Evolutionary conservation across 2,329 filamentous ascomycete species (phyloP), one percentile per base, ranked within the genome.

Genomic region (Hymenoscyphus albidus): DNA sequence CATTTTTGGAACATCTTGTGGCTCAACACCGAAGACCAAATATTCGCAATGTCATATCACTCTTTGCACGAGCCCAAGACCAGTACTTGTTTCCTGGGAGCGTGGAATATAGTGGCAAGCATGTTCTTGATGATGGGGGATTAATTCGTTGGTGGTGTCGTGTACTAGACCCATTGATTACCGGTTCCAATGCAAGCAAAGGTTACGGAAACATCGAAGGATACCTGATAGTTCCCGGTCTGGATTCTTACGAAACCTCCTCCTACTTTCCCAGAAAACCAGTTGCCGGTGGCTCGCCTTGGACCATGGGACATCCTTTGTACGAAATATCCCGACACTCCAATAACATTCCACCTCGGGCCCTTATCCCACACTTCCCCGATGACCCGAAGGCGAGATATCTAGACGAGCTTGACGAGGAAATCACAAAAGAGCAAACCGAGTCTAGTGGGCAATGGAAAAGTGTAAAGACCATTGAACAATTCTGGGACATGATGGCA

Each of bases 401-500:
- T 73, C 83, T 96, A 57, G 85, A 92, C 65, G 94, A 98, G 74
- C 80, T 99, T 3, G 94, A 99, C 72, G 91, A 94, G 39, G 92
- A 96, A 74, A 83, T 91, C 0, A 83, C 85, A 0, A 85, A 85
- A 38, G 81, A 84, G 1, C 79, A 79, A 62, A 78, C 83, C 69
- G 84, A 85, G 69, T 82, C 80, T 32, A 78, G 80, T 2, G 90
- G 90, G 0, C 82, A 85, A 64, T 99, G 95, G 95, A 90, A 88
- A 74, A 93, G 90, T 65, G 88, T 97, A 31, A 88, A 84, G 74
- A 90, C 87, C 0, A 79, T 99, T 51, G 91, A 93, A n/a, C 88
- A 93, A 70, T 99, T 99, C 74, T 99, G 95, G 95, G 95, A 99
- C 67, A 90, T 96, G 84, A 98, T 99, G 94, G 89, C 93, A 0